Conservation (phyloP, 2,329 filamentous ascomycete genomes). For the Macroventuria anomochaeta region DNA sequence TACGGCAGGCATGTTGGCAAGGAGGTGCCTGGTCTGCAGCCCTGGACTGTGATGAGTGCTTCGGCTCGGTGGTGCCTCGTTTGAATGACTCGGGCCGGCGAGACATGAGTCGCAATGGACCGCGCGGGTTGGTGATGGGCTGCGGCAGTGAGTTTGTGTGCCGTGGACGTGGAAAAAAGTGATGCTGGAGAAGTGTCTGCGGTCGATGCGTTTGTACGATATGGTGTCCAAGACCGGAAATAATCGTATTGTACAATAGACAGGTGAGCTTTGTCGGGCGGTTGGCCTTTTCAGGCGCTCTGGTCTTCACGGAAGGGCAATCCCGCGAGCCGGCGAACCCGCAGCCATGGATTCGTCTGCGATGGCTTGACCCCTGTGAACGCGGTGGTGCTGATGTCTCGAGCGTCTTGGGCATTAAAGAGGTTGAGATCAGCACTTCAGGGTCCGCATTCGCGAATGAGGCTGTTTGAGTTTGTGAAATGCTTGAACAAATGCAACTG, state of each 20-base stretch:
- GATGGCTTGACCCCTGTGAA: slow-evolving; percentile 14
- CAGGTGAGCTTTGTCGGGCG: background rate
- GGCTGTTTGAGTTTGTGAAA: slow-evolving; percentile 3
- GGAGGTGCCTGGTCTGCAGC: slow-evolving; percentile 16
- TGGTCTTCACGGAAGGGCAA: slow-evolving; percentile 14
- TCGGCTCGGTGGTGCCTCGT: slow-evolving; percentile 22
- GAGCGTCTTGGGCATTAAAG: slow-evolving; percentile 17
- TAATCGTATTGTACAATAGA: background rate
- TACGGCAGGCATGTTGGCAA: slow-evolving; percentile 14
- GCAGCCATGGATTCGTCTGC: slow-evolving; percentile 17
- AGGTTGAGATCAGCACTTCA: slow-evolving; percentile 6
- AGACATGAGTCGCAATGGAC: slow-evolving; percentile 10
- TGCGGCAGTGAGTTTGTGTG: background rate
- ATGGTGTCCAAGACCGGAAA: background rate
- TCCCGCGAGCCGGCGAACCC: slow-evolving; percentile 18
- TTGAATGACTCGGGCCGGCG: slow-evolving; percentile 15
- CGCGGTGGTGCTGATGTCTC: slow-evolving; percentile 10
- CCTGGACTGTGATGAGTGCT: slow-evolving; percentile 12
- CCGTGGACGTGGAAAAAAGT: background rate
- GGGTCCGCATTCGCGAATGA: slow-evolving; percentile 4
- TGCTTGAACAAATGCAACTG: slow-evolving; percentile 1
- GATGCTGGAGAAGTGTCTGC: background rate
- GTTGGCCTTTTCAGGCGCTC: slow-evolving; percentile 4
- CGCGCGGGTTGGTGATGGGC: slow-evolving; percentile 1
- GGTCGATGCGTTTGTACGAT: background rate